Evolutionary conservation across 2,329 filamentous ascomycete species (phyloP).

Genomic region (Hymenoscyphus scutula): DNA sequence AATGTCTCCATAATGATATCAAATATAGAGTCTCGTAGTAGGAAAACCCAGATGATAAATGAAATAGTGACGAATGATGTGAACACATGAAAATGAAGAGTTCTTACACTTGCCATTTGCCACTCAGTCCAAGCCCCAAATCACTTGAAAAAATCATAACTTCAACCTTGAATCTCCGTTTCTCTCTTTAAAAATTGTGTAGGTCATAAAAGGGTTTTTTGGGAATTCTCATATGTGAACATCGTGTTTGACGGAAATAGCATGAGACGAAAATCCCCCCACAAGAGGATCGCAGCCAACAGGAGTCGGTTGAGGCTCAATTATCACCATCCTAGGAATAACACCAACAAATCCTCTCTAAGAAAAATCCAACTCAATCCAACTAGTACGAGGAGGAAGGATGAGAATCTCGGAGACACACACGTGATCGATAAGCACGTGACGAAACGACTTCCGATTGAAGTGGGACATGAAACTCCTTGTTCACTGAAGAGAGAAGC

Average conservation of each 20-base stretch:
- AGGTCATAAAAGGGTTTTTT: neutral
- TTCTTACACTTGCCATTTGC: too few relatives aligned
- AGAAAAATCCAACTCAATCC: neutral
- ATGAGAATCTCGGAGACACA: neutral
- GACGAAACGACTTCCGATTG: neutral
- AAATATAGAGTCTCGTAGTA: neutral
- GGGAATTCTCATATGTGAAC: neutral
- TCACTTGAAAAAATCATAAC: too few relatives aligned
- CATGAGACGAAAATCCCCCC: neutral
- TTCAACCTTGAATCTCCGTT: too few relatives aligned
- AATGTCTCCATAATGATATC: neutral
- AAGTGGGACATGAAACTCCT: neutral
- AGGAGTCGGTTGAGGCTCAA: neutral
- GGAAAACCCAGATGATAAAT: neutral
- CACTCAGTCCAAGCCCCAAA: too few relatives aligned
- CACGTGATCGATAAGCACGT: neutral
- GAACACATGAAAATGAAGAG: too few relatives aligned
- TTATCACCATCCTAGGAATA: neutral
- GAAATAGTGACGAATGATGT: neutral
- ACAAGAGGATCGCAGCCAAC: neutral
- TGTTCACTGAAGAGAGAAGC: neutral
- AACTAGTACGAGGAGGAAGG: neutral
- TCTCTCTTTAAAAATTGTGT: too few relatives aligned
- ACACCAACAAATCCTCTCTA: neutral
- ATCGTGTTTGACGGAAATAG: neutral